Evolutionary conservation across 805 yeast genomes (phyloP), one percentile per base, ranked within the genome.

Genomic region (Grigorovia jiainica): DNA sequence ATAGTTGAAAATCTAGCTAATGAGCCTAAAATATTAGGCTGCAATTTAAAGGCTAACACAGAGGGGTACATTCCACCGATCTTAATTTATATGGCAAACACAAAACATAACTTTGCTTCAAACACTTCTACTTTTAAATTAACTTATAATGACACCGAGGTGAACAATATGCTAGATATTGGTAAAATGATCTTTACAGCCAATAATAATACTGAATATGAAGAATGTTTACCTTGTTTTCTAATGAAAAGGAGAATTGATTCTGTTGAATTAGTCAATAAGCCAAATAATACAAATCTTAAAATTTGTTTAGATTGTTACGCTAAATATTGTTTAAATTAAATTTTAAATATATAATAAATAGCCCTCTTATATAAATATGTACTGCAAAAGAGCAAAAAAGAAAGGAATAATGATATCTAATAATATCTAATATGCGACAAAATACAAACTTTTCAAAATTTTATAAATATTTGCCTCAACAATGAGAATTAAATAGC

Each of bases 1-100:
- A 23, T 72, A 8, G 13, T 18, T 19, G 23, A 20, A 27, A 27
- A 27, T 16, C 20, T 16, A 11, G 30, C 40, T 4, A 36, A 15
- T 8, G 65, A 75, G 8, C 95, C 96, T 11, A 66, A 79, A 0
- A 86, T 87, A 61, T 82, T 87, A 55, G 96, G 97, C 4, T 89
- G 96, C 63, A 68, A 79, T 54, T 31, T 55, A 43, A 13, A 39
- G 40, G 15, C 23, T 9, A 29, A 51, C 39, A 36, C 47, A 42
- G 10, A 48, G 29, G 23, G 37, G 48, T 42, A 50, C 34, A 35
- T 44, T n/a, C 44, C 68, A 11, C 84, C 85, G 0, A 52, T 78
- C 30, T 63, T 78, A 15, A 67, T 78, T 0, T 77, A 78, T 49
- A 60, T 66, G 39, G 70, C 75, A 3, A 79, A 78, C 50, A 50